Evolutionary conservation across 1,284 basidiomycete genomes (phyloP).

Genomic region (Irpex rosettiformis): DNA sequence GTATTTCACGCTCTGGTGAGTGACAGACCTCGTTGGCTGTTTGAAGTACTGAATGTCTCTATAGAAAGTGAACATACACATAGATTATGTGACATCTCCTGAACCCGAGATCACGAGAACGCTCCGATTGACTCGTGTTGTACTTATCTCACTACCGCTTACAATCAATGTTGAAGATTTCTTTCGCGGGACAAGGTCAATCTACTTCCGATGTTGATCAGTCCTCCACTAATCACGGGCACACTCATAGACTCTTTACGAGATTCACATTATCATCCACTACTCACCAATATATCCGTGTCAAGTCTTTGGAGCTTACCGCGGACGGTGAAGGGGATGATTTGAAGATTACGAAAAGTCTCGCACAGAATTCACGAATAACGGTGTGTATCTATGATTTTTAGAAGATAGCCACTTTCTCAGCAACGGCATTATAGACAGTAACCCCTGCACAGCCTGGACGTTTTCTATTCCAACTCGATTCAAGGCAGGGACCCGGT

Average conservation of each 20-base stretch:
- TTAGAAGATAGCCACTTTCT: not conserved
- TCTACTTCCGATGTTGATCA: not conserved
- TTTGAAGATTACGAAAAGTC: slow-evolving; percentile 48
- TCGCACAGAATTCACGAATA: slow-evolving; percentile 33
- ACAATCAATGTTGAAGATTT: slow-evolving; percentile 85
- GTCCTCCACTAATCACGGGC: slow-evolving; percentile 5
- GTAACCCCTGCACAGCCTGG: slow-evolving; percentile 66
- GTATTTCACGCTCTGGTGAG: slow-evolving; percentile 54
- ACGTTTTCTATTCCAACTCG: slow-evolving; percentile 70
- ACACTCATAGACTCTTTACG: slow-evolving; percentile 60
- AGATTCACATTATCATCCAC: slow-evolving; percentile 78
- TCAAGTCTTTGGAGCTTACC: slow-evolving; percentile 53
- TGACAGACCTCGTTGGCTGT: not conserved
- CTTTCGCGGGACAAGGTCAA: slow-evolving; percentile 57
- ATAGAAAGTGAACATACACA: slow-evolving; percentile 60
- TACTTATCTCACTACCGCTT: slow-evolving; percentile 69
- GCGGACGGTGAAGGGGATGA: slow-evolving; percentile 40
- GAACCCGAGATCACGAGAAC: slow-evolving; percentile 52
- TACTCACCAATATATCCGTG: slow-evolving; percentile 66
- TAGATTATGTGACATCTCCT: slow-evolving; percentile 57
- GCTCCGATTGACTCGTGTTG: slow-evolving; percentile 46
- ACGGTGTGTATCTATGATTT: slow-evolving; percentile 23
- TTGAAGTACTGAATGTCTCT: not conserved
- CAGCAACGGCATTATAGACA: slow-evolving; percentile 43
- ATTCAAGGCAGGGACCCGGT: slow-evolving; percentile 61